Percentiles rank a stretch among this genome's conserved stretches.
Evolutionary conservation across 257 asterid species (phyloP).

Genomic region (Fraxinus americana): DNA sequence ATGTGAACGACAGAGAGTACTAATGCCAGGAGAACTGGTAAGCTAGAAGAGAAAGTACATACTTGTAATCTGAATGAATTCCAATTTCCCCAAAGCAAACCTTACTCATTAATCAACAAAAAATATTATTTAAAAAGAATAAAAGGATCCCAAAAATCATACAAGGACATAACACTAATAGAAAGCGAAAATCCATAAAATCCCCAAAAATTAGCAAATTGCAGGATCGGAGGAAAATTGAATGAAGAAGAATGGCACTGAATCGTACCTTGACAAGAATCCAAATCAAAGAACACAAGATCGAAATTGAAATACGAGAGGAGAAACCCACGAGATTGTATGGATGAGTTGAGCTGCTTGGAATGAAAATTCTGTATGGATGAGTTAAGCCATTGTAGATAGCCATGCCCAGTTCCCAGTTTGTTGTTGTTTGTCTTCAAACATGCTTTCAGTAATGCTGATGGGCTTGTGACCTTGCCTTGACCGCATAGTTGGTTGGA

Average conservation of each 20-base stretch:
- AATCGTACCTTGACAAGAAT: slow-evolving; percentile 60
- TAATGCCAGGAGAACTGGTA: no score
- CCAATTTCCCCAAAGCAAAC: not conserved
- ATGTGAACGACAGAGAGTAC: no score
- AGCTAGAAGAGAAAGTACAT: not conserved
- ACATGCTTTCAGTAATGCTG: no score
- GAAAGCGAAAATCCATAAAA: not conserved
- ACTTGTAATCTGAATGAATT: not conserved
- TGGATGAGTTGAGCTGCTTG: no score
- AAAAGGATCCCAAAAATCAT: not conserved
- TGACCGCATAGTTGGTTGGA: no score
- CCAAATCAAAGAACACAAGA: slow-evolving; percentile 71
- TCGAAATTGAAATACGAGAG: slow-evolving; percentile 40
- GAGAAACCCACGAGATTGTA: no score
- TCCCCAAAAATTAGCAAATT: not conserved
- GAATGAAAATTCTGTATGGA: no score
- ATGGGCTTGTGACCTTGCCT: no score
- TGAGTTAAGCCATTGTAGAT: no score
- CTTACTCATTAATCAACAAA: not conserved
- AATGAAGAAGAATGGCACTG: not conserved
- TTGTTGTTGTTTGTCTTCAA: no score
- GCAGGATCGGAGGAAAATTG: not conserved
- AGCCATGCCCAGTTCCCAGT: no score
- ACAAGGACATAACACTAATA: not conserved
- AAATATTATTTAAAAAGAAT: not conserved